Evolutionary conservation across 1,284 basidiomycete species (phyloP).

Genomic region (Meira nashicola): DNA sequence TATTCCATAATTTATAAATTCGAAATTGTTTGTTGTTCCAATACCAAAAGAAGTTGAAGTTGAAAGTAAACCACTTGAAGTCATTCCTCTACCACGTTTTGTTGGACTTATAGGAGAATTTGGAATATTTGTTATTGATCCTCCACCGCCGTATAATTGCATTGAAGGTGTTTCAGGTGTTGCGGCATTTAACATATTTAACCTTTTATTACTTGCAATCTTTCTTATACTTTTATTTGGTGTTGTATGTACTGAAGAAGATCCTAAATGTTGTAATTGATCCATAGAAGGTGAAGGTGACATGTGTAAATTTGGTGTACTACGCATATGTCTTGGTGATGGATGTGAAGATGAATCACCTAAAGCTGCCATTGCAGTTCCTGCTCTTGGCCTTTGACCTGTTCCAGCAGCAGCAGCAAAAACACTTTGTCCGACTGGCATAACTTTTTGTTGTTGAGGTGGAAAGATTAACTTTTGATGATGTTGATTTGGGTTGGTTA

Average conservation of each 20-base stretch:
- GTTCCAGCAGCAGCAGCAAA: too few species aligned
- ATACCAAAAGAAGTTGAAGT: neutral
- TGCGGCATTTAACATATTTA: neutral
- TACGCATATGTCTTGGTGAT: too few species aligned
- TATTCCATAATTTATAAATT: conserved; percentile 51
- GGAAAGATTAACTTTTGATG: too few species aligned
- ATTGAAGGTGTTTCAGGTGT: neutral
- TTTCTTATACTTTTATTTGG: conserved; percentile 2
- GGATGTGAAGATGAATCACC: too few species aligned
- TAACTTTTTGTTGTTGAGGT: too few species aligned
- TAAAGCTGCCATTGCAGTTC: too few species aligned
- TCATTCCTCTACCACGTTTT: neutral
- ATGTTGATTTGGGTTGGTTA: too few species aligned
- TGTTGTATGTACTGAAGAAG: neutral
- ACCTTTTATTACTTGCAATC: conserved; percentile 13
- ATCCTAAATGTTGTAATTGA: conserved; percentile 10
- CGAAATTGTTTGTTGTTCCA: conserved; percentile 11
- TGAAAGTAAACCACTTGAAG: neutral
- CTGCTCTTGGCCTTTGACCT: too few species aligned
- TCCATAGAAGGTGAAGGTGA: conserved; percentile 16
- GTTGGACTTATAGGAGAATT: neutral
- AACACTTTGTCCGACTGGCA: too few species aligned
- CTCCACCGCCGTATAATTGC: neutral
- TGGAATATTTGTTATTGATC: neutral
- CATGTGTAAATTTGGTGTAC: too few species aligned